phyloP scores from a whole-genome alignment of 495 filamentous ascomycete species.

The Penicillium cinerascens region DNA sequence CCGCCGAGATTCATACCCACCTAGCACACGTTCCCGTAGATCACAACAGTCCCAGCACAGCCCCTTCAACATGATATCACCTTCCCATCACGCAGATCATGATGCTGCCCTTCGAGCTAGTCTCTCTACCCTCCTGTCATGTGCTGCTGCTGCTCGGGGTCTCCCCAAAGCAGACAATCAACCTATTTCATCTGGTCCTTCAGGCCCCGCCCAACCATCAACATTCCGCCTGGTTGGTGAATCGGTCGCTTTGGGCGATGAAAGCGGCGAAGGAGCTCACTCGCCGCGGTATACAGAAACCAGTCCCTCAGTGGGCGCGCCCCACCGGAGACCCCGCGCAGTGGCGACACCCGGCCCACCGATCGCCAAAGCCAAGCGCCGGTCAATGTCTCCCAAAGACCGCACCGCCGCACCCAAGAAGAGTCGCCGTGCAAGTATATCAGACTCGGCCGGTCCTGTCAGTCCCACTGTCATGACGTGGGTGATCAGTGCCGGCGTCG shows the following conservation, averaged over 20 bases:
- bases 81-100: constrained; percentile 78
- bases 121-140: constrained; percentile 89
- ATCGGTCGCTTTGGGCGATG: constrained; percentile 61
- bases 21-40: constrained; percentile 28
- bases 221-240: constrained; percentile 68
- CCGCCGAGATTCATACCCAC: constrained; percentile 36
- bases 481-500: constrained; percentile 87
- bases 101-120: constrained; percentile 91
- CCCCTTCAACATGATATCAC: constrained; percentile 63
- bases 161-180: constrained; percentile 61
- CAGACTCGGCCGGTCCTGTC: constrained; percentile 22
- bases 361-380: constrained; percentile 46
- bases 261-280: constrained; percentile 23
- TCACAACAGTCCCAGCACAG: constrained; percentile 38
- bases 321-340: constrained; percentile 19
- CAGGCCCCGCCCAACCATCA: constrained; percentile 23
- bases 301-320: constrained; percentile 19
- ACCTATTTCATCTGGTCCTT: constrained; percentile 19
- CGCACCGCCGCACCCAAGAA: constrained; percentile 51
- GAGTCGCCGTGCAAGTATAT: constrained; percentile 41
- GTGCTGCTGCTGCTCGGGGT: constrained; percentile 81
- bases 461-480: constrained; percentile 81
- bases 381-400: constrained; percentile 53
- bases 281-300: constrained; percentile 18
- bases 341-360: constrained; percentile 20